Conservation (phyloP, 2,329 filamentous ascomycete genomes). For the Albifimbria verrucaria region DNA sequence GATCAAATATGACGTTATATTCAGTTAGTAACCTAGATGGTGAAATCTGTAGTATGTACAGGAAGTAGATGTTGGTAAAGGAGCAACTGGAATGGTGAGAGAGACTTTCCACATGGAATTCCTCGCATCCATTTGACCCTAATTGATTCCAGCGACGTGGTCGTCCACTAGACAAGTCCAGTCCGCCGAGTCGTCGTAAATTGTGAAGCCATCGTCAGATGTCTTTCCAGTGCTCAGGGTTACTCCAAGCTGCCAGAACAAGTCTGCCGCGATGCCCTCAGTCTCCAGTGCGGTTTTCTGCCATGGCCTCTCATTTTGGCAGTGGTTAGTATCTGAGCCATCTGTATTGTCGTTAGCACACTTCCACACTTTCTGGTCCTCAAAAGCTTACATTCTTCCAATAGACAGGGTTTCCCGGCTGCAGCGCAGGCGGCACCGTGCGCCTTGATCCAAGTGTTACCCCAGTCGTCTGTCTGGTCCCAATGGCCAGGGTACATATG, state of each 20-base stretch:
- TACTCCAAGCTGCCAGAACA: slow-evolving; percentile 40
- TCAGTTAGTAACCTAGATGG: too few species aligned
- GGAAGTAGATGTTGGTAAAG: too few species aligned
- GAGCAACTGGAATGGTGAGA: too few species aligned
- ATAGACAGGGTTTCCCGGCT: slow-evolving; percentile 26
- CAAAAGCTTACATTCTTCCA: slow-evolving; percentile 25
- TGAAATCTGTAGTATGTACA: too few species aligned
- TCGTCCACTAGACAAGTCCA: slow-evolving; percentile 42
- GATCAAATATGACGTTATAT: too few species aligned
- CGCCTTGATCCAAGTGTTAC: slow-evolving; percentile 12
- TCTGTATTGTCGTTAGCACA: slow-evolving; percentile 11
- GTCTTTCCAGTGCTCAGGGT: slow-evolving; percentile 35
- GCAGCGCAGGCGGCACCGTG: slow-evolving; percentile 22
- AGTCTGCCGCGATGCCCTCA: slow-evolving; percentile 28
- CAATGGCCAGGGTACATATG: slow-evolving; percentile 26
- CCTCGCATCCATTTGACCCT: too few species aligned
- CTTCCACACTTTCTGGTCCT: neutral
- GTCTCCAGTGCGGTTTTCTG: slow-evolving; percentile 25
- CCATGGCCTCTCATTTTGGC: slow-evolving; percentile 47
- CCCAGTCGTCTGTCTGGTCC: slow-evolving; percentile 11
- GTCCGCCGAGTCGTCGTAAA: slow-evolving; percentile 37
- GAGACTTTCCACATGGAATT: too few species aligned
- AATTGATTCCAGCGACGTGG: too few species aligned
- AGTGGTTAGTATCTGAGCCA: slow-evolving; percentile 18
- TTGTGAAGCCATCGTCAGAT: slow-evolving; percentile 39